Evolutionary conservation across 176 grass and related monocot species (phyloP), one percentile per base, ranked within the genome.

Genomic region (Poa pratensis): DNA sequence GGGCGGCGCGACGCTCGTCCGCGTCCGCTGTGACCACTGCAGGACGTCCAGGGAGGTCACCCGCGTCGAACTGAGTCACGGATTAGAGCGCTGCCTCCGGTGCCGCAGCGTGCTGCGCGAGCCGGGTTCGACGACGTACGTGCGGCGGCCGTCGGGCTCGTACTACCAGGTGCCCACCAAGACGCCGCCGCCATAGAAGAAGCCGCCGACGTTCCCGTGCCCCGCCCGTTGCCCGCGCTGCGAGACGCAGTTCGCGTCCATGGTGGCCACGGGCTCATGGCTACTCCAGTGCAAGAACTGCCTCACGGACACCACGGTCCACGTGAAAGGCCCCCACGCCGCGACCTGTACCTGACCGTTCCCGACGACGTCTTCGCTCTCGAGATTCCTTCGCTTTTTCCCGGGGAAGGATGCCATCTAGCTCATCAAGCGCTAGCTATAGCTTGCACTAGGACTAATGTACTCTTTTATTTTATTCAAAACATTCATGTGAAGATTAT

Each of bases 1-100:
- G 16, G 42, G 70, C 78, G 72, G 79, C 22, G 88, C 73, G 17
- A 82, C 83, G 72, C 77, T 43, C 70, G 70, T 74, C 71, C 71
- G 46, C 71, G 46, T 51, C 23, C 71, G 71, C 3, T 74, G 70
- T 23, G 70, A 73, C 5, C 6, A 4, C 70, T 73, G 71, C 71
- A 51, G 0, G 46, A 9, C 14, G 71, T 1, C 46, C 7, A 74
- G 45, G 45, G 45, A 74, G 15, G 45, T 74, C 14, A 9, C 22
- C 22, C 43, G 23, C 45, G 0, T 14, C 45, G 71, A 74, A 0
- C 45, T 74, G 45, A 27, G 15, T 0, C 1, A 2, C 24, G 24
- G 71, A 16, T 8, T 26, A 0, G 45, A 3, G 23, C 48, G 8
- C 22, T 74, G 71, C 71, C 14, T 28, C 45, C 24, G 46, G 24